Evolutionary conservation across 495 filamentous ascomycete genomes (phyloP).

Genomic region (Aspergillus heteromorphus): DNA sequence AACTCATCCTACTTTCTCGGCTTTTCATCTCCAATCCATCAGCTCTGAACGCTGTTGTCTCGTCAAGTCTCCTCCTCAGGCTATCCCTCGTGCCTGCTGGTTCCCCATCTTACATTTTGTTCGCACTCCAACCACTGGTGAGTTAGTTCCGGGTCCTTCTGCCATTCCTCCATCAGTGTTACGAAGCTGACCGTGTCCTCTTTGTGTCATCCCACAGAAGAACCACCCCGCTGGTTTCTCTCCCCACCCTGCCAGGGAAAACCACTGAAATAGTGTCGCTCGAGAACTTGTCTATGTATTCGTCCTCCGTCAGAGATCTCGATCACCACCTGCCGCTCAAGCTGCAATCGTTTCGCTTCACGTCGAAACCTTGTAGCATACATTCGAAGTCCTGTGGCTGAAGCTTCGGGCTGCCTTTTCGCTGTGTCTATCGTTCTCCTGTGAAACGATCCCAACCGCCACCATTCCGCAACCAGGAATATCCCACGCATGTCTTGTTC

Average conservation of each 20-base stretch:
- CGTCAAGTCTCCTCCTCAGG: slow-evolving; percentile 5
- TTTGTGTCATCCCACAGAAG: slow-evolving; percentile 13
- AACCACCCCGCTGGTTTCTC: slow-evolving; percentile 35
- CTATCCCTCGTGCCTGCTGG: slow-evolving; percentile 11
- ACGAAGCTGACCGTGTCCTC: slow-evolving; percentile 22
- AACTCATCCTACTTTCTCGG: background rate
- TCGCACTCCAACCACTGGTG: slow-evolving; percentile 9
- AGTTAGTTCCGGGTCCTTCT: slow-evolving; percentile 20
- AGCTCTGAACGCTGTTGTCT: slow-evolving; percentile 10
- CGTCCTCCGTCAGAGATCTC: slow-evolving; percentile 67
- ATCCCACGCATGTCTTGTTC: slow-evolving; percentile 52
- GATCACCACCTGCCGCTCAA: slow-evolving; percentile 81
- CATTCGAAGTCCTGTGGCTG: slow-evolving; percentile 84
- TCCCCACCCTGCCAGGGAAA: slow-evolving; percentile 35
- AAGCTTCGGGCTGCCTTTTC: slow-evolving; percentile 32
- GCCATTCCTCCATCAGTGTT: slow-evolving; percentile 14
- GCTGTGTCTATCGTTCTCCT: slow-evolving; percentile 22
- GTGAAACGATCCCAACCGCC: slow-evolving; percentile 33
- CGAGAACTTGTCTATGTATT: slow-evolving; percentile 71
- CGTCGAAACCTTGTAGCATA: slow-evolving; percentile 81
- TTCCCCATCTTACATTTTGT: slow-evolving; percentile 7
- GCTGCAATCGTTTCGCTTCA: slow-evolving; percentile 91
- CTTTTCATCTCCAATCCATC: slow-evolving; percentile 11
- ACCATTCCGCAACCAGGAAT: slow-evolving; percentile 50
- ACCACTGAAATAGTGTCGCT: slow-evolving; percentile 24